Conservation (phyloP, 2,329 filamentous ascomycete genomes). For the Coleophoma cylindrospora region DNA sequence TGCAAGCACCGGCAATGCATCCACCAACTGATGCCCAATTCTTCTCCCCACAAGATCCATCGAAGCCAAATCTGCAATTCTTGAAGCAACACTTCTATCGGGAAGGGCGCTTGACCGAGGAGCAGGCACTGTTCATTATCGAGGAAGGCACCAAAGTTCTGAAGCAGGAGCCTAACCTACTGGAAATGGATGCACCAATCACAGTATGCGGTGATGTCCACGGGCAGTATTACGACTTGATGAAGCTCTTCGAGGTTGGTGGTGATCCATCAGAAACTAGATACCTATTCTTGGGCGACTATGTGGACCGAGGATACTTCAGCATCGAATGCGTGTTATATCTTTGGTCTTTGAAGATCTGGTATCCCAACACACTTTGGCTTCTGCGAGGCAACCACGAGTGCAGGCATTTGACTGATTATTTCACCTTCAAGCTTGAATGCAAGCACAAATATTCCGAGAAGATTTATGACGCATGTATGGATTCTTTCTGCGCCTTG, state of each 20-base stretch:
- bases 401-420: constrained; percentile 97
- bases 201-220: constrained; percentile 98
- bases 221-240: constrained; percentile 97
- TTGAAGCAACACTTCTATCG: constrained; percentile 98
- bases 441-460: constrained; percentile 99
- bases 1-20: constrained; percentile 92
- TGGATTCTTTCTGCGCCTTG: constrained; percentile 94
- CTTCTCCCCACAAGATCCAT: constrained; percentile 77
- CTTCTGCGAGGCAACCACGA: constrained; percentile 96
- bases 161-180: constrained; percentile 84
- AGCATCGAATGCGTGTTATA: constrained; percentile 99
- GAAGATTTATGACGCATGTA: constrained; percentile 92
- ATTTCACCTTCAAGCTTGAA: constrained; percentile 99
- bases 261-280: constrained; percentile 94
- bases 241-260: constrained; percentile 99
- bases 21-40: constrained; percentile 93
- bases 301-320: constrained; percentile 97
- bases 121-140: constrained; percentile 96
- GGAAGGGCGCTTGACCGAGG: constrained; percentile 92
- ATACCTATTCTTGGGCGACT: constrained; percentile 96
- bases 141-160: constrained; percentile 82
- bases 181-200: constrained; percentile 99
- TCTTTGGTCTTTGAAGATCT: constrained; percentile 97
- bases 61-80: constrained; percentile 89
- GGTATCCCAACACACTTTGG: constrained; percentile 97